A percentile compares a stretch with the other conserved stretches of the same genome.
These are phyloP conservation scores for Prunus campanulata DNA, from an alignment of 306 rosid genomes.

Conservation along the genomic window DNA sequence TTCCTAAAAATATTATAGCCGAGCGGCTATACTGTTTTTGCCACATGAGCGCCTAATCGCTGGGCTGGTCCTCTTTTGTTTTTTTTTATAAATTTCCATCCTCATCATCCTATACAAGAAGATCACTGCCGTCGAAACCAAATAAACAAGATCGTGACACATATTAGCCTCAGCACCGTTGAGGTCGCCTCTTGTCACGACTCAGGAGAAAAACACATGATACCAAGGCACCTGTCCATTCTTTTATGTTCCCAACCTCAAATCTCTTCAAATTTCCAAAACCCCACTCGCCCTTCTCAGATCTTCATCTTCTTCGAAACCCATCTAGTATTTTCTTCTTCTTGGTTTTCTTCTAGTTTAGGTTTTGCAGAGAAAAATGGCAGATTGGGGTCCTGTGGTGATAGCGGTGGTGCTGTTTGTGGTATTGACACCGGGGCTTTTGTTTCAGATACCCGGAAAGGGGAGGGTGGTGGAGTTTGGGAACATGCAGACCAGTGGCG, in stretches of 20 bases:
- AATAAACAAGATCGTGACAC: conserved; percentile 5
- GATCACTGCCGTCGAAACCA: conserved; percentile 27
- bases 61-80: no score
- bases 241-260: not conserved
- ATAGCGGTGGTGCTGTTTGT: conserved; percentile 74
- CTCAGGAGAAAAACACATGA: not conserved
- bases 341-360: not conserved
- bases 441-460: conserved; percentile 64
- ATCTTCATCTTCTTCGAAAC: conserved; percentile 1
- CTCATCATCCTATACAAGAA: not conserved
- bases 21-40: no score
- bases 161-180: not conserved
- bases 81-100: not conserved
- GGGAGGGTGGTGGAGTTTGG: conserved; percentile 66
- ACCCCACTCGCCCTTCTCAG: conserved; percentile 3
- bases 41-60: no score
- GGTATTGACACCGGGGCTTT: conserved; percentile 60
- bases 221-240: not conserved
- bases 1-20: no score
- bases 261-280: not conserved
- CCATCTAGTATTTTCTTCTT: not conserved
- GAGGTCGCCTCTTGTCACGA: not conserved
- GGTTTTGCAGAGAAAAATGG: conserved; percentile 35
- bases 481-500: conserved; percentile 73
- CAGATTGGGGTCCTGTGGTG: conserved; percentile 86